Evolutionary conservation across 2,329 filamentous ascomycete species (phyloP), one percentile per base, ranked within the genome.

Genomic region (Pseudocercospora musae): DNA sequence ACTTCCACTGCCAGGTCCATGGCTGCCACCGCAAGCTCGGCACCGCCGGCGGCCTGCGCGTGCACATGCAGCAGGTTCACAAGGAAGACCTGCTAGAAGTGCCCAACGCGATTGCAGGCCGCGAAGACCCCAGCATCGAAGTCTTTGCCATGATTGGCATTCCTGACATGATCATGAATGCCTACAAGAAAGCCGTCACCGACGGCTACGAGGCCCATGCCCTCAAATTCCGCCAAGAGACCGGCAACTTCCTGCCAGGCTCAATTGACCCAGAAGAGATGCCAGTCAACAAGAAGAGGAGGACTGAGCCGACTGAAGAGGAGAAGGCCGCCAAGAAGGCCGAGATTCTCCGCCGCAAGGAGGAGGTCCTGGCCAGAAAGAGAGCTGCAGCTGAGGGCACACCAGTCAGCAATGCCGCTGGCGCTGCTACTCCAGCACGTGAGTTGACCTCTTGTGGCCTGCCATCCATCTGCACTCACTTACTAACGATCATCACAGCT

Each of bases 91-190:
- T 98, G 55, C 87, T 86, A 20, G 86, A 87, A 49, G 92, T 99
- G 73, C 94, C 97, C 71, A 97, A 98, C 82, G 92, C 95, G 55
- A 84, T 97, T 2, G 88, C 90, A 0, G 94, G 94, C 72, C 88
- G 95, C 66, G 87, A 91, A 67, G 89, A 89, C 62, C 86, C 96
- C 63, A 92, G 96, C 63, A 87, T 96, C 63, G 95, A 99, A 78
- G 97, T 99, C 72, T 99, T 98, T 75, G 95, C 94, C 73, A 97
- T 97, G 91, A 92, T 97, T 76, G 95, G 95, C 73, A 91, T 98
- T 40, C 95, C 95, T 2, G 89, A 92, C 62, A 91, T 96, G 62
- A 85, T 96, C 65, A 80, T 91, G 62, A 85, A 91, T 71, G 86
- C 90, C 73, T 93, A 97, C 81, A 89, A 91, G 74, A 90, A 95